Percentiles rank a stretch among this genome's conserved stretches.
These are phyloP conservation scores for Apiospora rasikravindrae DNA, from an alignment of 2,329 filamentous ascomycete genomes.

Conservation along the genomic window DNA sequence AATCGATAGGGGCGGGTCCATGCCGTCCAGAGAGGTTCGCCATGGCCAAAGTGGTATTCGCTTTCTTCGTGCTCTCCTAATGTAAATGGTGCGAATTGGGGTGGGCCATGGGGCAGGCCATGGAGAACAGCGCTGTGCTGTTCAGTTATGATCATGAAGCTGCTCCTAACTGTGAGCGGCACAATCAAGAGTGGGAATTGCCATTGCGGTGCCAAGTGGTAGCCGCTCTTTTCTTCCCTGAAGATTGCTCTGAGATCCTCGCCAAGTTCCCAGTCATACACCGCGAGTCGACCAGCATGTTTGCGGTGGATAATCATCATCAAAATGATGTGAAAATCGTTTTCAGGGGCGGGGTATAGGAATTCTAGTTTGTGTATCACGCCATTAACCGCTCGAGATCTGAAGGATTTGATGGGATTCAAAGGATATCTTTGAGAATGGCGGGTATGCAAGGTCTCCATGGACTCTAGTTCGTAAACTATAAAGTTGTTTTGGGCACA, in stretches of 20 bases:
- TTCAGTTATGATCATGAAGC: conserved; percentile 73
- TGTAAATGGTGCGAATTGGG: conserved; percentile 52
- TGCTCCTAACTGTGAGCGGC: conserved; percentile 71
- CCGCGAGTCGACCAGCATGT: conserved; percentile 56
- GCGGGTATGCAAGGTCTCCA: conserved; percentile 55
- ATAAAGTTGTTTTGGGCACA: conserved; percentile 74
- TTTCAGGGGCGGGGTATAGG: conserved; percentile 70
- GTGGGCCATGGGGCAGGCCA: conserved; percentile 57
- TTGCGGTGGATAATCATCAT: conserved; percentile 64
- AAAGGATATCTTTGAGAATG: conserved; percentile 53
- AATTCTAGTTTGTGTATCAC: conserved; percentile 89
- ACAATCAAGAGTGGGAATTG: conserved; percentile 73
- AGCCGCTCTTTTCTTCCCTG: conserved; percentile 53
- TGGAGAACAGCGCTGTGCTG: conserved; percentile 60
- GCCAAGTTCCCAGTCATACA: conserved; percentile 66
- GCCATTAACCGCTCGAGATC: conserved; percentile 62
- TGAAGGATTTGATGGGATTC: conserved; percentile 59
- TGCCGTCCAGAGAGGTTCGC: conserved; percentile 73
- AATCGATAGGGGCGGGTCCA: conserved; percentile 82
- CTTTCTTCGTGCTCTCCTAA: conserved; percentile 48
- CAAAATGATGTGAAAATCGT: conserved; percentile 76
- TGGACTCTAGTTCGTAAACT: conserved; percentile 70
- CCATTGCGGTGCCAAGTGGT: conserved; percentile 55
- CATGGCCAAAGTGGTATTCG: conserved; percentile 51
- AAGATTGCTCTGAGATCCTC: conserved; percentile 53